These are phyloP conservation scores for Isabelozyma heimii DNA, from an alignment of 805 yeast species.

Conservation along the genomic window DNA sequence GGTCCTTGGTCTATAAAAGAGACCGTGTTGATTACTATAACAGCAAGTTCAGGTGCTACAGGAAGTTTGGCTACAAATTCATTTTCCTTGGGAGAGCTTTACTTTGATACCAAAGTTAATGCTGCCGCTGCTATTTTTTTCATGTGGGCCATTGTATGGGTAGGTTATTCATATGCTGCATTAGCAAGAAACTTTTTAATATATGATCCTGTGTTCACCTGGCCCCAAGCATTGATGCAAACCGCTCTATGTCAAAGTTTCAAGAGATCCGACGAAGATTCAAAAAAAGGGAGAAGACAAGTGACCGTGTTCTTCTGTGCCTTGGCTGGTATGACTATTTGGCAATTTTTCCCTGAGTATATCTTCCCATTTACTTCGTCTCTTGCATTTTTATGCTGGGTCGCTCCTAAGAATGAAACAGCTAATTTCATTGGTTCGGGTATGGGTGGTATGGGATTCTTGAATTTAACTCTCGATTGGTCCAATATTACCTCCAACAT, in stretches of 20 bases:
- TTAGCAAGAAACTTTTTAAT: constrained; percentile 42
- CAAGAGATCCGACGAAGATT: constrained; percentile 10
- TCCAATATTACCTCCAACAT: constrained; percentile 46
- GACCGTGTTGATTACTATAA: constrained; percentile 44
- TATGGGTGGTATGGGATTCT: constrained; percentile 46
- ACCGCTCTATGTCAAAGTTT: constrained; percentile 37
- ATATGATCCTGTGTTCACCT: constrained; percentile 44
- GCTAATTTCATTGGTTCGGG: constrained; percentile 46
- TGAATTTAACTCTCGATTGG: constrained; percentile 47
- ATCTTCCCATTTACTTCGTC: constrained; percentile 46
- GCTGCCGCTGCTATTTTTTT: constrained; percentile 35
- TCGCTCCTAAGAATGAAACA: constrained; percentile 37
- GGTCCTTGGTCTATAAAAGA: constrained; percentile 53
- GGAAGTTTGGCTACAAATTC: constrained; percentile 46
- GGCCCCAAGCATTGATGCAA: constrained; percentile 50
- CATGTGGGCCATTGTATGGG: constrained; percentile 48
- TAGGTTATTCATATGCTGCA: constrained; percentile 48
- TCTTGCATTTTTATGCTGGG: constrained; percentile 43
- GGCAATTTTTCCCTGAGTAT: constrained; percentile 48
- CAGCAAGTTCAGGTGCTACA: constrained; percentile 48
- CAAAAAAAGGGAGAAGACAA: constrained; percentile 13
- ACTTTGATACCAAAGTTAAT: constrained; percentile 32
- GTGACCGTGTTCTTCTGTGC: constrained; percentile 36
- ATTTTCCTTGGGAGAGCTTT: constrained; percentile 40
- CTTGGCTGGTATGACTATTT: constrained; percentile 28